Percentiles rank a stretch among this genome's conserved stretches.
Evolutionary conservation across 2,329 filamentous ascomycete genomes (phyloP).

Genomic region (Monosporascus sp.): DNA sequence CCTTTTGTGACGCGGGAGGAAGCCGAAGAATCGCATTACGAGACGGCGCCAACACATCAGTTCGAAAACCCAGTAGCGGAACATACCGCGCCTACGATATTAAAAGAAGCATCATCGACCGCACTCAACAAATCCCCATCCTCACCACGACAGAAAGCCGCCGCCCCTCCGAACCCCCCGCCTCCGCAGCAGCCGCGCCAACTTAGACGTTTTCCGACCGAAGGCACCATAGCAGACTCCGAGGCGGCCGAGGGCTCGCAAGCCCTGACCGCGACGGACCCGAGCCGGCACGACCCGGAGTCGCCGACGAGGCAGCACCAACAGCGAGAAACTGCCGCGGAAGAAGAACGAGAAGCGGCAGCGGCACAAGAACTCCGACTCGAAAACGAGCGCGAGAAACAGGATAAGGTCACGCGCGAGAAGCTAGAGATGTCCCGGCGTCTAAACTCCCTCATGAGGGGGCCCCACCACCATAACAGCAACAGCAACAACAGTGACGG

Average conservation of each 20-base stretch:
- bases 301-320: slow-evolving; percentile 8
- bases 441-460: slow-evolving; percentile 19
- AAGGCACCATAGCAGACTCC: slow-evolving; percentile 38
- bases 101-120: slow-evolving; percentile 36
- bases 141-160: slow-evolving; percentile 20
- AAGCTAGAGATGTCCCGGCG: slow-evolving; percentile 18
- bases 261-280: background rate
- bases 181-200: slow-evolving; percentile 12
- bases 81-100: slow-evolving; percentile 19
- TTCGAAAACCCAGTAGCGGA: slow-evolving; percentile 21
- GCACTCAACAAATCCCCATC: slow-evolving; percentile 37
- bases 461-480: background rate
- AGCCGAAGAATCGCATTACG: slow-evolving; percentile 26
- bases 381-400: slow-evolving; percentile 11
- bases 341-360: slow-evolving; percentile 12
- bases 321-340: background rate
- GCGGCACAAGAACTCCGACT: slow-evolving; percentile 12
- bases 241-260: slow-evolving; percentile 28
- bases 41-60: slow-evolving; percentile 36
- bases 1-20: slow-evolving; percentile 3
- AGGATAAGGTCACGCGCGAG: slow-evolving; percentile 7
- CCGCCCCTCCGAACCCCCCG: background rate
- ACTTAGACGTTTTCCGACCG: slow-evolving; percentile 28
- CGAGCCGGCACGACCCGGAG: background rate
- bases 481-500: background rate